Evolutionary conservation across 2,329 filamentous ascomycete species (phyloP), one percentile per base, ranked within the genome.

Genomic region (Plectosphaerella plurivora): DNA sequence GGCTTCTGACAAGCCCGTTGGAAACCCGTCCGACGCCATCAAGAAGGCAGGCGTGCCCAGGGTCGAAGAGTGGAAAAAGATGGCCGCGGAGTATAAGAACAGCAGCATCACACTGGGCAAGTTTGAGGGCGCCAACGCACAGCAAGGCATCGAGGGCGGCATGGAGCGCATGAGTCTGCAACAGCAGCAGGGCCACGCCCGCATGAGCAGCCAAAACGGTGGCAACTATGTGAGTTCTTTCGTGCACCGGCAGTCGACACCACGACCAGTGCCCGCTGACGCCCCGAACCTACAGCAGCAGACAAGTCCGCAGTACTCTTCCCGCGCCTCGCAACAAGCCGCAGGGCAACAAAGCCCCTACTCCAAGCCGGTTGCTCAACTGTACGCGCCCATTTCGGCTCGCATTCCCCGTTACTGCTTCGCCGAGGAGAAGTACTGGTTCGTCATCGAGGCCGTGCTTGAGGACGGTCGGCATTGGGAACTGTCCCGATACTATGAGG

Each of bases 1-100:
- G 88, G 83, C 85, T 5, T 91, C 89, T 1, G 91, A 93, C 49
- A 83, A 89, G 60, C 81, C 92, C 1, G 91, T 97, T 1, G 70
- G 81, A 16, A 91, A 97, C 68, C 84, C 93, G 0, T 78, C 89
- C 24, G 92, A 92, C 28, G 93, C 94, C 1, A 90, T 99, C 52
- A 83, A 84, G 61, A 86, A 87, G 61, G 94, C 94, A 2, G 92
- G 93, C 18, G 92, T 99, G 8, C 94, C 94, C 12, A 88, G 87
- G 63, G 94, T 99, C 4, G 94, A 99, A 66, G 94, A 99, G 64
- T 99, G 94, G 94, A 99, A 99, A 77, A 96, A 95, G 73, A 97
- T 97, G 91, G 92, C 94, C 1, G 93, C 93, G 52, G 93, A 97
- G 58, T 99, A 99, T 73, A 99, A 99, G 77, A 97, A 97, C 68